These are phyloP conservation scores for Inosperma sp. DNA, from an alignment of 768 basidiomycete genomes.

Conservation along the genomic window DNA sequence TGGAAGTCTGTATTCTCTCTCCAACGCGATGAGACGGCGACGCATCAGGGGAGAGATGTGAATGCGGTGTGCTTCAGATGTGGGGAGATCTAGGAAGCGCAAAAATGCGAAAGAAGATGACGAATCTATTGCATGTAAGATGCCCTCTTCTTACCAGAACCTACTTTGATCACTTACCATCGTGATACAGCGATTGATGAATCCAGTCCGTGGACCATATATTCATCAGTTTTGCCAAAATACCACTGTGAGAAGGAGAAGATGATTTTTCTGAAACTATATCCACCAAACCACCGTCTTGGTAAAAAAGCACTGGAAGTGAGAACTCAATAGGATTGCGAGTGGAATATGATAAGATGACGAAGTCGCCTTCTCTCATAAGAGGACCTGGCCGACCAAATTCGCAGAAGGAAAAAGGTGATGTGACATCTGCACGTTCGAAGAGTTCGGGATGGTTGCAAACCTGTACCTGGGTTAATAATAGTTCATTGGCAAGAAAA, in stretches of 20 bases:
- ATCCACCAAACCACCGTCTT: conserved; percentile 68
- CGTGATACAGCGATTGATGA: conserved; percentile 58
- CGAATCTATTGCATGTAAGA: neutral
- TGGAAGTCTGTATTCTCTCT: conserved; percentile 37
- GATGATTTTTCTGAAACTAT: conserved; percentile 55
- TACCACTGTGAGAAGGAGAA: conserved; percentile 47
- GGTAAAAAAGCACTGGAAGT: conserved; percentile 72
- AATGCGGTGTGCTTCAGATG: conserved; percentile 60
- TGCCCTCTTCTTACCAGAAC: neutral
- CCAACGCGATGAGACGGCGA: conserved; percentile 45
- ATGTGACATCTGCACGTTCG: conserved; percentile 91
- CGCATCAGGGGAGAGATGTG: conserved; percentile 58
- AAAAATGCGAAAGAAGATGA: conserved; percentile 68
- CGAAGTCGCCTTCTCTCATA: conserved; percentile 82
- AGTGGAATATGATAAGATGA: conserved; percentile 80
- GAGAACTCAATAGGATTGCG: conserved; percentile 78
- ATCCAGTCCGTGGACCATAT: conserved; percentile 91
- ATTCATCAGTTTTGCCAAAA: conserved; percentile 67
- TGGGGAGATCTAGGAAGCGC: conserved; percentile 56
- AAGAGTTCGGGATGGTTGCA: conserved; percentile 99
- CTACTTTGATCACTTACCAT: conserved; percentile 40
- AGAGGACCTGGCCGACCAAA: conserved; percentile 80
- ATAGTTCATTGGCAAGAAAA: neutral
- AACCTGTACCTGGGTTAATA: conserved; percentile 46
- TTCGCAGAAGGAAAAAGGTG: conserved; percentile 84